Percentiles rank a stretch among this genome's conserved stretches.
These are phyloP conservation scores for Saccharomycopsis amapae DNA, from an alignment of 805 yeast genomes.

Conservation along the genomic window DNA sequence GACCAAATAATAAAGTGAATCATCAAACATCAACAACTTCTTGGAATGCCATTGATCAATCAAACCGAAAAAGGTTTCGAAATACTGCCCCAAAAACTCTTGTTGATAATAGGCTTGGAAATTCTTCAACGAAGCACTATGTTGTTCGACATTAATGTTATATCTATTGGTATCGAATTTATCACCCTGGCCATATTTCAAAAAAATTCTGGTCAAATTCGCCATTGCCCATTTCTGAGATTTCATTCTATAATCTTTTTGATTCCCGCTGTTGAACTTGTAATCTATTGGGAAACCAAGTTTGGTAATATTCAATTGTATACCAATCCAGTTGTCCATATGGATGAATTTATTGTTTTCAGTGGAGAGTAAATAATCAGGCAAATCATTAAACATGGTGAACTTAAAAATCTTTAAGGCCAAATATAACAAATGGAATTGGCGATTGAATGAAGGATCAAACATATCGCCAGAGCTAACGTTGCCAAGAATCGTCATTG, in stretches of 20 bases:
- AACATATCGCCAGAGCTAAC: background rate
- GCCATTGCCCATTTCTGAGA: slow-evolving; percentile 87
- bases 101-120: slow-evolving; percentile 12
- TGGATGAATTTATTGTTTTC: slow-evolving; percentile 33
- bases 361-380: slow-evolving; percentile 38
- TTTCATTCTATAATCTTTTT: slow-evolving; percentile 47
- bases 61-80: slow-evolving; percentile 25
- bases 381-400: slow-evolving; percentile 51
- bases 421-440: slow-evolving; percentile 40
- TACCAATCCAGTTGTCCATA: slow-evolving; percentile 53
- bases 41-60: slow-evolving; percentile 54
- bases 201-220: slow-evolving; percentile 63
- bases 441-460: background rate
- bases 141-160: slow-evolving; percentile 13
- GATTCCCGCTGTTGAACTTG: slow-evolving; percentile 41
- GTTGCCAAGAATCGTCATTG: background rate
- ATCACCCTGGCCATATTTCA: slow-evolving; percentile 39
- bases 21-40: slow-evolving; percentile 24
- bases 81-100: slow-evolving; percentile 6
- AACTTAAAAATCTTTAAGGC: slow-evolving; percentile 63
- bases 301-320: slow-evolving; percentile 55
- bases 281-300: slow-evolving; percentile 49
- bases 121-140: slow-evolving; percentile 5
- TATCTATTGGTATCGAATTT: slow-evolving; percentile 26
- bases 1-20: slow-evolving; percentile 11